phyloP scores from a whole-genome alignment of 1,284 basidiomycete species.

The Leccinum pachyderme region DNA sequence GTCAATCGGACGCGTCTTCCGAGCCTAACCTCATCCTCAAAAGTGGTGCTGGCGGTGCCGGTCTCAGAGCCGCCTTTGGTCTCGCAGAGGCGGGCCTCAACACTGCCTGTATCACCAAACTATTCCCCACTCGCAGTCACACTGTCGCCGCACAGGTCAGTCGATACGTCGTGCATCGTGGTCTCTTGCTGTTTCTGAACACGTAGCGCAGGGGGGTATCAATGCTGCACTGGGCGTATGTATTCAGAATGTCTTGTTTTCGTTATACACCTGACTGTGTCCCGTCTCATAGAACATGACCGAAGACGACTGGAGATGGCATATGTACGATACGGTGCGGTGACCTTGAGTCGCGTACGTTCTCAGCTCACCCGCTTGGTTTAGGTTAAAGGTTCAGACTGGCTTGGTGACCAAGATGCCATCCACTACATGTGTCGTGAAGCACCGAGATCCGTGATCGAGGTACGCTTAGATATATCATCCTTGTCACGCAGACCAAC shows the following conservation, averaged over 20 bases:
- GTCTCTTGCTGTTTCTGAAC: slow-evolving; percentile 15
- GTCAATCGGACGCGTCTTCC: slow-evolving; percentile 1
- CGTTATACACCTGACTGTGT: slow-evolving; percentile 7
- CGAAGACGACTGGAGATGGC: slow-evolving; percentile 99
- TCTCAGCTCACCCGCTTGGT: slow-evolving; percentile 14
- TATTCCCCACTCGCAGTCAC: slow-evolving; percentile 99
- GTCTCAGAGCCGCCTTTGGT: slow-evolving; percentile 97
- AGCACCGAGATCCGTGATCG: slow-evolving; percentile 91
- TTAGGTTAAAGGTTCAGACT: slow-evolving; percentile 98
- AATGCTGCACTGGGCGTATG: slow-evolving; percentile 95
- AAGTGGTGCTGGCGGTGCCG: slow-evolving; percentile 97
- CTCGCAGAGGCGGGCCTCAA: slow-evolving; percentile 98
- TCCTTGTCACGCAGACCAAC: neutral
- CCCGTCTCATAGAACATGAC: slow-evolving; percentile 83
- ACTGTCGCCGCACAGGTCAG: slow-evolving; percentile 95
- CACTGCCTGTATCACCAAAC: slow-evolving; percentile 97
- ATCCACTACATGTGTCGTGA: slow-evolving; percentile 99
- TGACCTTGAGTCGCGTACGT: slow-evolving; percentile 1
- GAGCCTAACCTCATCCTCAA: slow-evolving; percentile 14
- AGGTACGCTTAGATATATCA: slow-evolving; percentile 48
- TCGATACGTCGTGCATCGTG: slow-evolving; percentile 7
- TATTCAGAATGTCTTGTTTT: slow-evolving; percentile 19
- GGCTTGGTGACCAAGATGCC: slow-evolving; percentile 99
- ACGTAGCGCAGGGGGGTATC: slow-evolving; percentile 80
- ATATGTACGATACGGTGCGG: slow-evolving; percentile 97